phyloP scores from a whole-genome alignment of 495 filamentous ascomycete species.

The Aspergillus asperescens region DNA sequence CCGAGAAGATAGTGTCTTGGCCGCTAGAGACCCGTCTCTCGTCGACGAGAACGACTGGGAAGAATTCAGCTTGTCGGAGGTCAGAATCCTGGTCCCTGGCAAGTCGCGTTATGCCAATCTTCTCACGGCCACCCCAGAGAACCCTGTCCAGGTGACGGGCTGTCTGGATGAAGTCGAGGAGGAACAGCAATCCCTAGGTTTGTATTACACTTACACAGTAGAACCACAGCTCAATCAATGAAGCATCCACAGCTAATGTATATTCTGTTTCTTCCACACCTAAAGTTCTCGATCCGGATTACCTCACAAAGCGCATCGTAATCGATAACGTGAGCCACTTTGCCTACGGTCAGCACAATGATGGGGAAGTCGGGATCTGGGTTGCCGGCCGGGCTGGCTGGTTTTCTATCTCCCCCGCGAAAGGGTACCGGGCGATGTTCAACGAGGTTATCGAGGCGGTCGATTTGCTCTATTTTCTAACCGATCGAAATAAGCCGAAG shows the following conservation, averaged over 20 bases:
- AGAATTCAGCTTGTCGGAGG: conserved; percentile 50
- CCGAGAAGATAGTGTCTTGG: conserved; percentile 52
- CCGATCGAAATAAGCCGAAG: conserved; percentile 42
- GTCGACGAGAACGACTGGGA: conserved; percentile 56
- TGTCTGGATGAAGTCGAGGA: conserved; percentile 44
- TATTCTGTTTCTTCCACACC: not conserved
- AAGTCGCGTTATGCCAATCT: conserved; percentile 50
- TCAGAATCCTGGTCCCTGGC: conserved; percentile 45
- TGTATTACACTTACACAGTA: not conserved
- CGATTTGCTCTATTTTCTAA: conserved; percentile 62
- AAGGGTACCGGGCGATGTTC: conserved; percentile 56
- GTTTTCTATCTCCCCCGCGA: conserved; percentile 65
- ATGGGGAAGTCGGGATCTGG: conserved; percentile 63
- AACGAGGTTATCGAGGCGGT: conserved; percentile 64
- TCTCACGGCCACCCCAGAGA: conserved; percentile 47
- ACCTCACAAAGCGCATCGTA: conserved; percentile 53
- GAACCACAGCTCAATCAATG: no score
- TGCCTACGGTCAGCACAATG: conserved; percentile 62
- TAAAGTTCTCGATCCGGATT: conserved; percentile 45
- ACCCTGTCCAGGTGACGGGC: conserved; percentile 52
- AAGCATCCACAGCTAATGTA: not conserved
- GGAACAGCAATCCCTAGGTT: conserved; percentile 39
- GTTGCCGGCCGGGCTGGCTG: conserved; percentile 72
- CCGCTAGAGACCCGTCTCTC: conserved; percentile 48
- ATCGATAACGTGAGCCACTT: conserved; percentile 58